Evolutionary conservation across 73 alveolate genomes (phyloP).

Genomic region (Durusdinium trenchii): DNA sequence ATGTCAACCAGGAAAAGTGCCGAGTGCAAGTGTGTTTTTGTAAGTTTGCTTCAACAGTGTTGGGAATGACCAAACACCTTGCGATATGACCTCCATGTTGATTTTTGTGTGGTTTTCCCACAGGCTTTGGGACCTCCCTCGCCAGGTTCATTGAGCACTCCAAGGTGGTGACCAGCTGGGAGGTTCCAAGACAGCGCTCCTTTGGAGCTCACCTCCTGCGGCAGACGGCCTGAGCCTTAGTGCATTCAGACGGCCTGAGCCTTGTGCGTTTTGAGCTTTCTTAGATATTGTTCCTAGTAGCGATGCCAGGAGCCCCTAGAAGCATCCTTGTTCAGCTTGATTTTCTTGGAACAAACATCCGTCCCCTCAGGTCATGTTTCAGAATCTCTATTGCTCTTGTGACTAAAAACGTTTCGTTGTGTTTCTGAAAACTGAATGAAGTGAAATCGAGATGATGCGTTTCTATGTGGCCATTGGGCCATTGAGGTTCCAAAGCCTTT

Average conservation of each 20-base stretch:
- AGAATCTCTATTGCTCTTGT: too few species aligned
- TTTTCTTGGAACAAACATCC: too few species aligned
- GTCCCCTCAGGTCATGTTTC: too few species aligned
- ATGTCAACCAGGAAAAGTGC: not conserved
- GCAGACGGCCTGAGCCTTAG: constrained; percentile 23
- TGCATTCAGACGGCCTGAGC: not conserved
- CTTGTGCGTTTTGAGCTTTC: not conserved
- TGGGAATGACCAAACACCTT: not conserved
- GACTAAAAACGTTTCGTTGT: too few species aligned
- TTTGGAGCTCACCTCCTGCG: constrained; percentile 71
- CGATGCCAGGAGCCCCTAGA: not conserved
- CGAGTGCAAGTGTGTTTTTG: not conserved
- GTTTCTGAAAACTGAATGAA: too few species aligned
- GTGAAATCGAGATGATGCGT: too few species aligned
- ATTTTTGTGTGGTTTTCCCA: not conserved
- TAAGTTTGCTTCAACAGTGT: too few species aligned
- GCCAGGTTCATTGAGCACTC: constrained; percentile 74
- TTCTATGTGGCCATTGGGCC: too few species aligned
- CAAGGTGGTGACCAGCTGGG: constrained; percentile 52
- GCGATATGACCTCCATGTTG: not conserved
- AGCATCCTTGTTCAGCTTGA: not conserved
- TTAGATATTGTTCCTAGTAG: not conserved
- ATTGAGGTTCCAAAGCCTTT: constrained; percentile 60
- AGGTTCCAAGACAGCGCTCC: constrained; percentile 56
- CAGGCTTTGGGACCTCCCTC: not conserved